Evolutionary conservation across 2,329 filamentous ascomycete genomes (phyloP).

Genomic region (Ophiostoma sp.): DNA sequence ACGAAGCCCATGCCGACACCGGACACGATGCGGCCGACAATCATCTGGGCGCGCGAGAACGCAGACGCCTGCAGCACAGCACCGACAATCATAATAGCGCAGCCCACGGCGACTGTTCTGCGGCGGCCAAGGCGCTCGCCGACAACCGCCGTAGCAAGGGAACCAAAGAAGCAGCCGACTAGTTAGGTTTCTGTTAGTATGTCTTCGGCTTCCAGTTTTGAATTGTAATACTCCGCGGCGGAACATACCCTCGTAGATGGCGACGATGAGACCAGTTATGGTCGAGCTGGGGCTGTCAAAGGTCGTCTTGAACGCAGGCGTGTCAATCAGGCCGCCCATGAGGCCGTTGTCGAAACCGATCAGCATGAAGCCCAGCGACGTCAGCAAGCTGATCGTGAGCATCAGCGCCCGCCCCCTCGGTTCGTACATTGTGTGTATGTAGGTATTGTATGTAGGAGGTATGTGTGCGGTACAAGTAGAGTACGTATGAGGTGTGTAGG

Average conservation of each 20-base stretch:
- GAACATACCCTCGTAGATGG: conserved; percentile 39
- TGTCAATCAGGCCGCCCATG: conserved; percentile 22
- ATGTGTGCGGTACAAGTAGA: not conserved
- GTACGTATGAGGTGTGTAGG: not conserved
- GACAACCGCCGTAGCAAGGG: conserved; percentile 32
- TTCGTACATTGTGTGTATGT: conserved; percentile 20
- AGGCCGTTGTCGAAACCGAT: conserved; percentile 23
- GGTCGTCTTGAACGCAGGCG: conserved; percentile 17
- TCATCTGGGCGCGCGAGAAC: conserved; percentile 38
- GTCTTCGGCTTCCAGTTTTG: no score
- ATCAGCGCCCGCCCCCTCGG: conserved; percentile 17
- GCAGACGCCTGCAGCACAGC: conserved; percentile 35
- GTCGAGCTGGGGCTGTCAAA: conserved; percentile 19
- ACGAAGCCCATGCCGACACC: conserved; percentile 43
- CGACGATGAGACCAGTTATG: conserved; percentile 23
- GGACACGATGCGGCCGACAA: conserved; percentile 34
- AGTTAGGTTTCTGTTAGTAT: not conserved
- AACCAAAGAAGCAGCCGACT: conserved; percentile 54
- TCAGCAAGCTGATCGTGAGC: conserved; percentile 20
- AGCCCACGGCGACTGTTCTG: conserved; percentile 33
- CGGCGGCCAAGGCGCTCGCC: conserved; percentile 35
- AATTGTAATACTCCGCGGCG: no score
- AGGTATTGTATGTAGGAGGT: not conserved
- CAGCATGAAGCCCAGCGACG: conserved; percentile 23
- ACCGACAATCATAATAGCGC: conserved; percentile 32